phyloP scores from a whole-genome alignment of 495 filamentous ascomycete species.

The Aspergillus diversus region DNA sequence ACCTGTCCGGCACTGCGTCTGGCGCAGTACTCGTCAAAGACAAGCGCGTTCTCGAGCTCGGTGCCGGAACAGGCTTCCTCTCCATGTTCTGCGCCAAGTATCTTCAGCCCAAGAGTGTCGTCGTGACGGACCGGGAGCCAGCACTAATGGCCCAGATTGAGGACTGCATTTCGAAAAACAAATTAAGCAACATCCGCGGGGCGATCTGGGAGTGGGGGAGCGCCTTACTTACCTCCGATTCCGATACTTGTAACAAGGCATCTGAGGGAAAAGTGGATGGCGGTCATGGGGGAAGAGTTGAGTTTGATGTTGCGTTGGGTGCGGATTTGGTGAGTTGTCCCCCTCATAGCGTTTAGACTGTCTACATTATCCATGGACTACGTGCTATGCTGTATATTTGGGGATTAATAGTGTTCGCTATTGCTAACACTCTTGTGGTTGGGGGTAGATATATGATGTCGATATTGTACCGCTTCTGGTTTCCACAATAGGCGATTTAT shows the following conservation, averaged over 20 bases:
- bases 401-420: too few relatives aligned
- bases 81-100: constrained; percentile 79
- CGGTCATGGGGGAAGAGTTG: background rate
- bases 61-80: constrained; percentile 85
- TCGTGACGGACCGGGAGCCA: constrained; percentile 81
- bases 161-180: constrained; percentile 70
- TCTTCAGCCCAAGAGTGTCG: constrained; percentile 63
- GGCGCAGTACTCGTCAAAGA: constrained; percentile 50
- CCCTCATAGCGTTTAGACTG: too few relatives aligned
- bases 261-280: constrained; percentile 16
- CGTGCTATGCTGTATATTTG: too few relatives aligned
- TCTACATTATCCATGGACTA: too few relatives aligned
- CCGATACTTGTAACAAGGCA: background rate
- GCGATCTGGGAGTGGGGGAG: constrained; percentile 48
- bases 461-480: constrained; percentile 60
- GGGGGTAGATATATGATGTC: constrained; percentile 64
- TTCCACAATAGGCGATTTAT: constrained; percentile 57
- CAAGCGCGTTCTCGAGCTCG: constrained; percentile 80
- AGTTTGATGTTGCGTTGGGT: constrained; percentile 53
- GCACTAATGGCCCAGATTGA: constrained; percentile 70
- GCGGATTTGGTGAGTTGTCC: constrained; percentile 49
- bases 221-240: constrained; percentile 23
- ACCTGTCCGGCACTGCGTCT: constrained; percentile 54
- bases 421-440: background rate
- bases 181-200: constrained; percentile 51